Evolutionary conservation across 148 eudicot species (phyloP).

Genomic region (Spergularia marina): DNA sequence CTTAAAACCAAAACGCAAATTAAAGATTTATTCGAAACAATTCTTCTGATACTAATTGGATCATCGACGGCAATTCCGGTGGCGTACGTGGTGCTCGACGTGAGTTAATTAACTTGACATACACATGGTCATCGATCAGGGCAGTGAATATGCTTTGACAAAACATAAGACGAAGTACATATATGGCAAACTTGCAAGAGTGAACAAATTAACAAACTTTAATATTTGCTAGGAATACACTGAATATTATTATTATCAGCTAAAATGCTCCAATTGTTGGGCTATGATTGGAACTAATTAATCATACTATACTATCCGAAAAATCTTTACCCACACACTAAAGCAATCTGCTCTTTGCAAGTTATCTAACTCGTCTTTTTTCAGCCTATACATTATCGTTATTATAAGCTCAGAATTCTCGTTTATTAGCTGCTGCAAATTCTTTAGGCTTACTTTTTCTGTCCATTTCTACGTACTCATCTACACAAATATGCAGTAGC

Average conservation of each 20-base stretch:
- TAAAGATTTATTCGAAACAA: too few species aligned
- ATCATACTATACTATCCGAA: slow-evolving; percentile 12
- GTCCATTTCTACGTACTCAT: slow-evolving; percentile 2
- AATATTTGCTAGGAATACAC: background rate
- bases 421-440: background rate
- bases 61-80: too few species aligned
- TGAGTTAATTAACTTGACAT: background rate
- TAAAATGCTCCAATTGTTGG: slow-evolving; percentile 1
- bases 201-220: slow-evolving; percentile 10
- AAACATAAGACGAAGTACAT: background rate
- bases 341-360: slow-evolving; percentile 26
- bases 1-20: too few species aligned
- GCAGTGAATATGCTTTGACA: background rate
- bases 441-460: background rate
- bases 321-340: slow-evolving; percentile 27
- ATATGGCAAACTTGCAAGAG: slow-evolving; percentile 15
- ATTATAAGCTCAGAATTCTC: too few species aligned
- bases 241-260: too few species aligned
- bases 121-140: background rate
- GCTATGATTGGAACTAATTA: slow-evolving; percentile 23
- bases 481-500: too few species aligned
- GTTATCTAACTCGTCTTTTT: slow-evolving; percentile 12
- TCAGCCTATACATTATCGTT: background rate
- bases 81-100: too few species aligned
- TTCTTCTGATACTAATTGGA: too few species aligned